Evolutionary conservation across 352 stramenopile species (phyloP), one percentile per base, ranked within the genome.

Genomic region (Blastocystis sp.): DNA sequence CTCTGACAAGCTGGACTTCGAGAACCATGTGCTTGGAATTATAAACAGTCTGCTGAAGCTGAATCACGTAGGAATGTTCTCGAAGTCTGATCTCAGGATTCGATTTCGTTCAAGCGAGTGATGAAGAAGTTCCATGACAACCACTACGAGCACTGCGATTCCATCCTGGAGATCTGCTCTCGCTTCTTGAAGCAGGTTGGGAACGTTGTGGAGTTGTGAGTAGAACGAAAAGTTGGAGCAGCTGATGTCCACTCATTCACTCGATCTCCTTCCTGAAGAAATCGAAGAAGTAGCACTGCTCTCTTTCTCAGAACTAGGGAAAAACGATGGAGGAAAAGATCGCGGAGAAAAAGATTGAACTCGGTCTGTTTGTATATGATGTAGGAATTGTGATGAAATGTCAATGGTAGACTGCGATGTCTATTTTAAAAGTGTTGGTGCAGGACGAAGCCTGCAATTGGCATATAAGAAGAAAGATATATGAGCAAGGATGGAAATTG

Each of bases 41-140:
- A 24, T 81, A 20, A 30, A 62, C 7, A 62, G 41, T 37, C 45
- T 81, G 26, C 70, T 81, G n/a, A 24, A 65, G 45, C 24, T 81
- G 6, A 20, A 47, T 47, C 34, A 3, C n/a, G 70, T 81, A 0
- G 16, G 55, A 20, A 24, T 41, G 6, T 34, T 16, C 11, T n/a
- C 11, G 11, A 5, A n/a, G 1, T 64, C 5, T 64, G 70, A 64
- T 5, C 7, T 11, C 55, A 81, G 70, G 50, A 64, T 16, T 81
- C 70, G 43, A 65, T 81, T 63, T 37, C 43, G 13, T 62, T 81
- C 47, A 81, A 81, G n/a, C 70, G 70, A 65, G 70, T 81, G 26
- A 62, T 81, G 70, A 81, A 81, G 70, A 81, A 81, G n/a, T 81
- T 81, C 70, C 70, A 81, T 41, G 70, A 81, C 11, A 26, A 81